Percentiles rank a stretch among this genome's conserved stretches.
Conservation (phyloP, 257 asterid genomes). For the Plantago major region DNA sequence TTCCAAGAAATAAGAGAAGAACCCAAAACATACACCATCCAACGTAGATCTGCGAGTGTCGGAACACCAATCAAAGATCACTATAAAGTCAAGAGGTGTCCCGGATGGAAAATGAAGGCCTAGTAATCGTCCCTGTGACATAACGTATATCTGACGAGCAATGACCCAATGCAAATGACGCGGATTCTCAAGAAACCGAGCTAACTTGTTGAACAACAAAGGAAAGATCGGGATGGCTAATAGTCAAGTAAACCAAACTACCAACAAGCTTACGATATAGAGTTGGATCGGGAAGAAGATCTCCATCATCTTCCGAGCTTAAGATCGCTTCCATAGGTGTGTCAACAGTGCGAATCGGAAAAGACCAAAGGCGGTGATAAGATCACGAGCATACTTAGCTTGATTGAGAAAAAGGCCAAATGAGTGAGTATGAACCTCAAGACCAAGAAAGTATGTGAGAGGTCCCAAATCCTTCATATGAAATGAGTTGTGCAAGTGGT, state of each 20-base stretch:
- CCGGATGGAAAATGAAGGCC: no score
- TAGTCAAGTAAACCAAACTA: neutral
- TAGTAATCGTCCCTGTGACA: neutral
- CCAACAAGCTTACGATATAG: neutral
- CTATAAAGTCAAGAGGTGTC: neutral
- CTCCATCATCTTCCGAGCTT: no score
- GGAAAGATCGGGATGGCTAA: neutral
- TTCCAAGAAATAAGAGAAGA: no score
- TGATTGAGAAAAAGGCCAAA: no score
- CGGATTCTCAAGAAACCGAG: neutral
- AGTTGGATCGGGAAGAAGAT: neutral
- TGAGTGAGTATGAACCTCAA: no score
- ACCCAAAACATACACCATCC: neutral
- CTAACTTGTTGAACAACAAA: neutral
- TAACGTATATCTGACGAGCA: neutral
- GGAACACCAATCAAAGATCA: neutral
- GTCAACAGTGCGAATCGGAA: no score
- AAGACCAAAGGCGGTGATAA: no score
- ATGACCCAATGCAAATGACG: neutral
- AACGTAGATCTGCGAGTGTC: neutral
- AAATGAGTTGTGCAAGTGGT: neutral
- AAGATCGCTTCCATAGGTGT: no score
- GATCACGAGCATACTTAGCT: no score
- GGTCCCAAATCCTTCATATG: no score
- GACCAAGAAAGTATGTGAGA: no score